Percentiles rank a stretch among this genome's conserved stretches.
These are phyloP conservation scores for Coprinellus aureogranulatus DNA, from an alignment of 768 basidiomycete species.

Conservation along the genomic window DNA sequence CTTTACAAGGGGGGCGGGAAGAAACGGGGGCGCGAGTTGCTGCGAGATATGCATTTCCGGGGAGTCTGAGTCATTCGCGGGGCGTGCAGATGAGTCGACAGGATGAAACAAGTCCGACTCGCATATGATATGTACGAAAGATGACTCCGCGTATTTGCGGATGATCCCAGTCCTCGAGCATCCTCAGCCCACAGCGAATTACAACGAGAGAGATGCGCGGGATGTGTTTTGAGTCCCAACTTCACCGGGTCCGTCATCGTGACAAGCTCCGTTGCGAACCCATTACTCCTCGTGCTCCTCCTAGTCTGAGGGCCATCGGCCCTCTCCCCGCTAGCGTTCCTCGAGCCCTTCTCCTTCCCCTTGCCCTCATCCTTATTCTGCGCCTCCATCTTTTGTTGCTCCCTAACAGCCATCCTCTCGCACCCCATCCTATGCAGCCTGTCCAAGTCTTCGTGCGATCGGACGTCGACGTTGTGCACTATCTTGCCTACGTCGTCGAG, in stretches of 20 bases:
- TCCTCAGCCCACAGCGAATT: too few relatives aligned
- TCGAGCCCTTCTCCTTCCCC: constrained; percentile 37
- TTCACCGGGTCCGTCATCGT: constrained; percentile 71
- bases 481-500: constrained; percentile 80
- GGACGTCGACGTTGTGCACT: constrained; percentile 67
- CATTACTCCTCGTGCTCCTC: constrained; percentile 72
- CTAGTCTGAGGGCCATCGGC: constrained; percentile 43
- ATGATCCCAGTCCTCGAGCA: too few relatives aligned
- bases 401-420: constrained; percentile 78
- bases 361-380: constrained; percentile 50
- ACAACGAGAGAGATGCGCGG: too few relatives aligned
- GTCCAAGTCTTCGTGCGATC: constrained; percentile 64
- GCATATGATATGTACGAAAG: too few relatives aligned
- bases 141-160: too few relatives aligned
- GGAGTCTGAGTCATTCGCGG: too few relatives aligned
- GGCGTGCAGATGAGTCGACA: too few relatives aligned
- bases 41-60: too few relatives aligned
- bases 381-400: constrained; percentile 64
- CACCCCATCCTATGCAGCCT: constrained; percentile 75
- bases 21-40: too few relatives aligned
- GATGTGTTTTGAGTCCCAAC: too few relatives aligned
- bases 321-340: constrained; percentile 26
- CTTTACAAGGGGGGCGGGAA: too few relatives aligned
- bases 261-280: constrained; percentile 62
- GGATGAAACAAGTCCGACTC: too few relatives aligned